Evolutionary conservation across 2,329 filamentous ascomycete genomes (phyloP).

Genomic region (Alternaria triticina): DNA sequence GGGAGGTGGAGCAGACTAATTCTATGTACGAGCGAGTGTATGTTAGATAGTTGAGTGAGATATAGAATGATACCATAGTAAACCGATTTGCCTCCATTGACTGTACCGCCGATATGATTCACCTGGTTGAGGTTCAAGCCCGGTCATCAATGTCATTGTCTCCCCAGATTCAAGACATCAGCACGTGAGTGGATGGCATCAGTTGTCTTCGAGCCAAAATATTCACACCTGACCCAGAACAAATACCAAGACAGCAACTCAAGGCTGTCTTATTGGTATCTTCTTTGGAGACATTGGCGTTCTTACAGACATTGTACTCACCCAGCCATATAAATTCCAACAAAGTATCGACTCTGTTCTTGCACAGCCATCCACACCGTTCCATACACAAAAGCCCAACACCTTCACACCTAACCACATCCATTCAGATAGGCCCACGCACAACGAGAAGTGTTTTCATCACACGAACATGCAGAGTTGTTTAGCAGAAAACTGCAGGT

Average conservation of each 20-base stretch:
- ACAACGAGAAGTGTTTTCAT: too few relatives aligned
- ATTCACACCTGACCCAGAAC: neutral
- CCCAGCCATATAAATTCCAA: neutral
- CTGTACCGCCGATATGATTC: neutral
- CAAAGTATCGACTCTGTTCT: neutral
- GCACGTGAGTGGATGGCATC: neutral
- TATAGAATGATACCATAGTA: conserved; percentile 3
- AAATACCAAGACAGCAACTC: neutral
- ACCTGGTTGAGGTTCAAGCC: accelerated
- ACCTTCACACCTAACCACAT: neutral
- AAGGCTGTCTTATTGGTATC: neutral
- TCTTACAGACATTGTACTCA: neutral
- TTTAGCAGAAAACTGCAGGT: neutral
- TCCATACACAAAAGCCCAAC: neutral
- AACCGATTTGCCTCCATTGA: neutral
- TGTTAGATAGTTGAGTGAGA: neutral
- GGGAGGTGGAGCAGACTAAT: neutral
- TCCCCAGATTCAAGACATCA: neutral
- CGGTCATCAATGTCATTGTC: accelerated
- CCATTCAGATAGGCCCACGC: neutral
- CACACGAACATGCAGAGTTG: neutral
- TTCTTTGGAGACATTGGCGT: neutral
- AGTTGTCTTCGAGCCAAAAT: accelerated
- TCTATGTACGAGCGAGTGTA: neutral
- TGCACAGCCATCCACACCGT: neutral